A percentile compares a stretch with the other conserved stretches of the same genome.
Conservation (phyloP, 805 yeast species). For the Candida nitratophila region DNA sequence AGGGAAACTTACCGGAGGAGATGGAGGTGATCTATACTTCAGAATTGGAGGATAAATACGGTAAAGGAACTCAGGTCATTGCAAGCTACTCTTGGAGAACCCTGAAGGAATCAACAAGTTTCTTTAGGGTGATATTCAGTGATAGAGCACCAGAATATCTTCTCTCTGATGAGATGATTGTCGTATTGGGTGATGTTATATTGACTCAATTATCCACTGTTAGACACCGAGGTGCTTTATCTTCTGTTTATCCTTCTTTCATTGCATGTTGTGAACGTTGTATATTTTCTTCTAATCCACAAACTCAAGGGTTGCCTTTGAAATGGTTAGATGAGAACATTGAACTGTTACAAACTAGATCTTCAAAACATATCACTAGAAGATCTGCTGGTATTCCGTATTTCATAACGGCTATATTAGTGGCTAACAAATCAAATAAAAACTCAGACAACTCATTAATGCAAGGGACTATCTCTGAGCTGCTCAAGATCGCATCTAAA, state of each 20-base stretch:
- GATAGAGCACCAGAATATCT: constrained; percentile 17
- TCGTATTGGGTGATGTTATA: constrained; percentile 44
- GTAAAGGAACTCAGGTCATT: constrained; percentile 37
- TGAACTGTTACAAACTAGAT: constrained; percentile 37
- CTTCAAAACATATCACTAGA: constrained; percentile 70
- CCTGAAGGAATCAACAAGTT: constrained; percentile 61
- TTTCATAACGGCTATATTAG: constrained; percentile 66
- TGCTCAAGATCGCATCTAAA: constrained; percentile 47
- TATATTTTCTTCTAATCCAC: constrained; percentile 17
- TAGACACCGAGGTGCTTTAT: constrained; percentile 88
- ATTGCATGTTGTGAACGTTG: constrained; percentile 59
- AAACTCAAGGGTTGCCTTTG: constrained; percentile 33
- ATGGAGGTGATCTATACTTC: constrained; percentile 30
- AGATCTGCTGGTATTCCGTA: constrained; percentile 91
- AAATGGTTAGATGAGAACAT: constrained; percentile 59
- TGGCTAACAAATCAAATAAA: constrained; percentile 27
- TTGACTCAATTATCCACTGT: constrained; percentile 64
- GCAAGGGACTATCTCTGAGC: constrained; percentile 39
- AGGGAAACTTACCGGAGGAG: constrained; percentile 49
- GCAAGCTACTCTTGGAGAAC: constrained; percentile 78
- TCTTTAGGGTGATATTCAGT: constrained; percentile 40
- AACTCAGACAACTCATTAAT: constrained; percentile 31
- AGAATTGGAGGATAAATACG: constrained; percentile 24
- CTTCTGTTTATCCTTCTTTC: constrained; percentile 80
- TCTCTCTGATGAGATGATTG: constrained; percentile 21